These are phyloP conservation scores for Epichloe glyceriae DNA, from an alignment of 2,329 filamentous ascomycete genomes.

Conservation along the genomic window DNA sequence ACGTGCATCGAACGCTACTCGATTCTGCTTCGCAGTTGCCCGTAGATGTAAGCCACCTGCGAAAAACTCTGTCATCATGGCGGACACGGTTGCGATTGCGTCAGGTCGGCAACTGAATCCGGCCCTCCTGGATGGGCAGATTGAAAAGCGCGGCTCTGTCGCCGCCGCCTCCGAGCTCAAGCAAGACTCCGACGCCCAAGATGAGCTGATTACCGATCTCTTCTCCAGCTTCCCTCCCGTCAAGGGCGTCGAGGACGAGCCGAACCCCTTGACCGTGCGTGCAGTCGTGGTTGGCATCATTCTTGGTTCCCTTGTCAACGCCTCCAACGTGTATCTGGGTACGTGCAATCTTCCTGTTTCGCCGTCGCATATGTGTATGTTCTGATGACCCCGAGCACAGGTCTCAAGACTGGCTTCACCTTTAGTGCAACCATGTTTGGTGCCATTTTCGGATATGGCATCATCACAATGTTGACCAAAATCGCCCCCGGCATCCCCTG, in stretches of 20 bases:
- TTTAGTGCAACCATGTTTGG: constrained; percentile 35
- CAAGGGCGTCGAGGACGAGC: constrained; percentile 29
- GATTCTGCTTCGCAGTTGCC: too few relatives aligned
- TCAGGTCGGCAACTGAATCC: not conserved
- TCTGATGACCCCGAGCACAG: constrained; percentile 11
- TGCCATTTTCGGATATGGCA: constrained; percentile 46
- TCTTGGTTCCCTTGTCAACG: constrained; percentile 46
- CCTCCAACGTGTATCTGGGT: constrained; percentile 50
- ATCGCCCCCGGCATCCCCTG: constrained; percentile 35
- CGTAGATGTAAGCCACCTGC: too few relatives aligned
- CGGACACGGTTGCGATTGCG: not conserved
- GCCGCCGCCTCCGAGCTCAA: constrained; percentile 16
- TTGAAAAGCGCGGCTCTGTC: constrained; percentile 13
- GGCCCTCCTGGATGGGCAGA: not conserved
- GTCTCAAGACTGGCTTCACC: constrained; percentile 38
- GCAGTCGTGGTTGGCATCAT: constrained; percentile 41
- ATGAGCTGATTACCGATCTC: constrained; percentile 21
- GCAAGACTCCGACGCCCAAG: constrained; percentile 13
- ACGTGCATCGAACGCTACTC: too few relatives aligned
- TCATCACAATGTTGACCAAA: constrained; percentile 40
- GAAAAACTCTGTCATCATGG: not conserved
- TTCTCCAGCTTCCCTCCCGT: constrained; percentile 29
- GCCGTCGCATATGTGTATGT: too few relatives aligned
- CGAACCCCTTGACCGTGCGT: constrained; percentile 39
- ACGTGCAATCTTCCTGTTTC: constrained; percentile 5